Evolutionary conservation across 2,329 filamentous ascomycete genomes (phyloP), one percentile per base, ranked within the genome.

Genomic region (Aaosphaeria pasadenensis): DNA sequence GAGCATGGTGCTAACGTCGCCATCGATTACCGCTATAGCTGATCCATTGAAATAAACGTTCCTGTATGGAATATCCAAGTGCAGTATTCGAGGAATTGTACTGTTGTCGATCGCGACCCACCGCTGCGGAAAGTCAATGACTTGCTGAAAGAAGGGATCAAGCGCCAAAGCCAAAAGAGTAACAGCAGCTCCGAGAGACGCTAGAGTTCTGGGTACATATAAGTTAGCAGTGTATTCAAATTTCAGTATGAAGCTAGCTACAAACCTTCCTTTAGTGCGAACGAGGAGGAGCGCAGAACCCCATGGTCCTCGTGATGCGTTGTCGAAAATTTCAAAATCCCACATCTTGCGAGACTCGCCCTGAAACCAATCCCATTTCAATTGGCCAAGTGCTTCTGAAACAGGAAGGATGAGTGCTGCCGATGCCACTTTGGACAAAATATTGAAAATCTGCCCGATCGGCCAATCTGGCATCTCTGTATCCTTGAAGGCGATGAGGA

Each of bases 281-380:
- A 57, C 29, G n/a, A 54, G 41, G 2, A 55, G 38, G 4, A 54
- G 43, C 3, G 54, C 11, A 17, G 53, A 48, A 5, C 55, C 55
- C 55, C 55, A 58, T 2, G 55, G 53, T 1, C 55, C 55, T 36
- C 53, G 35, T 38, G 51, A 56, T 31, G 55, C 55, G 32, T 50
- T 51, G 30, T 63, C 60, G 33, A 63, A 62, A 6, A 57, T 47
- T 44, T 63, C 59, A 45, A 60, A 60, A 40, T 62, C 58, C 48
- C 51, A 51, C 43, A 60, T 49, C 35, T 51, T 50, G 28, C 45
- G 48, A 17, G 50, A 39, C 30, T 44, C 28, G 5, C 39, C 43
- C 30, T 44, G 35, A 42, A 58, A 56, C 58, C 58, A 61, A 29
- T 31, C 48, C 57, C 57, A 61, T 44, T 59, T 59, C 29, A 57